Evolutionary conservation across 345 rosid genomes (phyloP).

Genomic region (Durio zibethinus): DNA sequence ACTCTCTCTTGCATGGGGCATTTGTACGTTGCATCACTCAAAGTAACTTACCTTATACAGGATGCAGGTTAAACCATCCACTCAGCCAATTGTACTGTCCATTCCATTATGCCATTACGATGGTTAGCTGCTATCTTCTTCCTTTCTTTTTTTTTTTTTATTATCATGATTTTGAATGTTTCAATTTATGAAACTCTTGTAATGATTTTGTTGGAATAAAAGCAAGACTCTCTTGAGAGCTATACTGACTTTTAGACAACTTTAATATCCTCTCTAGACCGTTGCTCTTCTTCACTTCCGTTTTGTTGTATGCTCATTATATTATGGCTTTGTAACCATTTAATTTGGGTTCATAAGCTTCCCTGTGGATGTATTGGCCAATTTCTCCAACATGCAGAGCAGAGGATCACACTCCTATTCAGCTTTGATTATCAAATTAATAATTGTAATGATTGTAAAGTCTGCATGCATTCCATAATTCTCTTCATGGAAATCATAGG

Average conservation of each 20-base stretch:
- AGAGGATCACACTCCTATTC: not conserved
- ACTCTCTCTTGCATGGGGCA: not conserved
- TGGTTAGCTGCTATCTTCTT: conserved; percentile 60
- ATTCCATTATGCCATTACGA: conserved; percentile 89
- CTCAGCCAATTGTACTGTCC: conserved; percentile 72
- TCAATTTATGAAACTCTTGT: not conserved
- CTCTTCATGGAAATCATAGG: not conserved
- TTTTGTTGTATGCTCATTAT: not conserved
- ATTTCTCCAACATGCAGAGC: not conserved
- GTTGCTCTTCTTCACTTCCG: not conserved
- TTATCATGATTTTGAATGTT: conserved; percentile 11
- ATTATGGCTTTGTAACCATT: not conserved
- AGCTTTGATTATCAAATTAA: conserved; percentile 8
- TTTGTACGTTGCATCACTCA: not conserved
- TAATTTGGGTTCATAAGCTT: not conserved
- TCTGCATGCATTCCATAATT: not conserved
- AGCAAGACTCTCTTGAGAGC: not conserved
- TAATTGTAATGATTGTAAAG: not conserved
- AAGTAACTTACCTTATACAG: conserved; percentile 25
- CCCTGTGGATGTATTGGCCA: not conserved
- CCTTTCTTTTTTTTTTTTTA: not conserved
- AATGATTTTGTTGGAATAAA: not conserved
- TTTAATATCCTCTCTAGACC: not conserved
- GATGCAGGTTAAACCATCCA: conserved; percentile 76
- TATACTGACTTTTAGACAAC: not conserved